Evolutionary conservation across 768 basidiomycete species (phyloP).

Genomic region (Suillus subaureus): DNA sequence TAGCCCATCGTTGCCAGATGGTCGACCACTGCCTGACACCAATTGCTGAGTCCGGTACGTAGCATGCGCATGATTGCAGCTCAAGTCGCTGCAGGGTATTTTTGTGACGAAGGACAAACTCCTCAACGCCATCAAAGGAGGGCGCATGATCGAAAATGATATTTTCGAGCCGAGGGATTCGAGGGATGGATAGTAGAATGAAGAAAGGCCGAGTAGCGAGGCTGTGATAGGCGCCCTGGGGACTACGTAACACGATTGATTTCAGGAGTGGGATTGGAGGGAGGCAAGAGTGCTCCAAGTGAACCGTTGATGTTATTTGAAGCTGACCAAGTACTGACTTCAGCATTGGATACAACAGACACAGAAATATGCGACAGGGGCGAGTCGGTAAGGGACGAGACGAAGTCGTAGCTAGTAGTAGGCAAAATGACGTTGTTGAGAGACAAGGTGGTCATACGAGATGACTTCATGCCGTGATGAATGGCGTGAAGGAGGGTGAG

Average conservation of each 20-base stretch:
- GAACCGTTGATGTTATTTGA: conserved; percentile 30
- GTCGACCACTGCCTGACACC: conserved; percentile 26
- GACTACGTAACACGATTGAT: conserved; percentile 30
- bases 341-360: conserved; percentile 32
- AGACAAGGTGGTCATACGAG: conserved; percentile 21
- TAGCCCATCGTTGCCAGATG: conserved; percentile 28
- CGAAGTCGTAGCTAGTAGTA: conserved; percentile 28
- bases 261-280: conserved; percentile 22
- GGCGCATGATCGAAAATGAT: conserved; percentile 30
- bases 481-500: conserved; percentile 26
- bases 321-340: conserved; percentile 30
- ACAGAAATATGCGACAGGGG: conserved; percentile 32
- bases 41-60: conserved; percentile 17
- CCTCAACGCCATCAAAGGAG: conserved; percentile 27
- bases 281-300: conserved; percentile 26
- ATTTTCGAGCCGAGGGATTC: conserved; percentile 31
- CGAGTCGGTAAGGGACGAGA: conserved; percentile 25
- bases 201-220: conserved; percentile 21
- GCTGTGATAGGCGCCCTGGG: conserved; percentile 33
- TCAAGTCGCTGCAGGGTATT: conserved; percentile 26
- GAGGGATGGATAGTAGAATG: conserved; percentile 28
- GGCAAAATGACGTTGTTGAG: conserved; percentile 30
- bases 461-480: conserved; percentile 25
- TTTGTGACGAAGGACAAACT: conserved; percentile 35
- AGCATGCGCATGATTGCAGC: conserved; percentile 28